Base-by-base conservation (phyloP, 805 yeast genomes). In the Metschnikowia reukaufii region DNA sequence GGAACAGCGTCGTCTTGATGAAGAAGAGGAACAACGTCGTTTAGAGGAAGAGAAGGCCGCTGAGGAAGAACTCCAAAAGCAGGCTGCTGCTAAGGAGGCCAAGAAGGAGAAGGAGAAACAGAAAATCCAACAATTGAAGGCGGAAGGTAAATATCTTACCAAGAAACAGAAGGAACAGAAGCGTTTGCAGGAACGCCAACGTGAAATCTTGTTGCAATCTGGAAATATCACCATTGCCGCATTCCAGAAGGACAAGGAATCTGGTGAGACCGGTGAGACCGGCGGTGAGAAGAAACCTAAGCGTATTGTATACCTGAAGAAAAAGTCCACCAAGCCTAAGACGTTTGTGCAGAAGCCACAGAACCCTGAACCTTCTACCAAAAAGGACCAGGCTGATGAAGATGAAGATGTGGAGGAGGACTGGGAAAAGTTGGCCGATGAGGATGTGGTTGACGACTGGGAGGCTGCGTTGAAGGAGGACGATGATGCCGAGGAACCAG, bases 141-240 rank as follows among this genome's bases (percentile, higher is more conserved):
- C 97, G 30, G 97, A 92, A 70, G 99, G 99, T 62, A 94, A 94
- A 65, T 82, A 84, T 45, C 72, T 94, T 63, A 87, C 97, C 49
- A 94, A 88, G 74, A 92, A 91, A 65, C 99, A 94, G 76, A 89
- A 87, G 70, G 96, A 90, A 68, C 96, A 90, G 65, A 87, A 88
- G 72, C 88, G 83, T 44, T 68, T 83, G 34, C 80, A 84, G 60
- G 97, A 92, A 63, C 86, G 87, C 65, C 89, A 98, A 73, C 86
- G 95, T 67, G 87, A 87, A 55, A 90, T 84, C 60, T 74, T 92
- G 51, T 76, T 92, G 55, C 84, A 84, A 49, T 72, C 90, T 30
- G 86, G 89, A 51, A 81, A 82, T 62, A 77, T 90, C 37, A 72
- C 71, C 38, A 88, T 91, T 60, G 86, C 88, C 21, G 98, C 91